A percentile compares a stretch with the other conserved stretches of the same genome.
These are phyloP conservation scores for Kwoniella dendrophila DNA, from an alignment of 768 basidiomycete species.

Conservation along the genomic window DNA sequence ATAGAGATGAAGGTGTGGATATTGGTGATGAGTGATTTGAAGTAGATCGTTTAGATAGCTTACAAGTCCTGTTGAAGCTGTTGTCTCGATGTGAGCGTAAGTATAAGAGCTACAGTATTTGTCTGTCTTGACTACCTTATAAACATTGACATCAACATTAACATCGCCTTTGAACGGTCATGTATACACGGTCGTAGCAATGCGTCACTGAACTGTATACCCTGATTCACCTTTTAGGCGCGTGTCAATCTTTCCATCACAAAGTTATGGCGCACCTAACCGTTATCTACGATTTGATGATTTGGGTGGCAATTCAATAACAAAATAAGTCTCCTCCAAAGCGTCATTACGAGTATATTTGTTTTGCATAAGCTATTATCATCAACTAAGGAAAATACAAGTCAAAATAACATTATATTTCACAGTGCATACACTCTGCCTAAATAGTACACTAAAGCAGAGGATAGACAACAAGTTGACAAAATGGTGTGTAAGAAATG, in stretches of 20 bases:
- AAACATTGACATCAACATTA: too few species aligned
- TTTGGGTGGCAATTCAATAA: constrained; percentile 2
- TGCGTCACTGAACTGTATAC: constrained; percentile 1
- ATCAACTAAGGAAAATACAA: too few species aligned
- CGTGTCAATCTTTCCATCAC: not conserved
- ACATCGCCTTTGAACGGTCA: not conserved
- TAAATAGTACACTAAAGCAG: too few species aligned
- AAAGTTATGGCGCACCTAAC: not conserved
- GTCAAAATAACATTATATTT: too few species aligned
- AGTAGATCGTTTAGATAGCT: too few species aligned
- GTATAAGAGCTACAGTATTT: too few species aligned
- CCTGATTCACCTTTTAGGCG: not conserved
- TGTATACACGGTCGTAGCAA: not conserved
- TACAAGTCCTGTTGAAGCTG: not conserved
- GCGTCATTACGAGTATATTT: too few species aligned
- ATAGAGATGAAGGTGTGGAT: not conserved
- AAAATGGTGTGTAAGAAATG: constrained; percentile 58
- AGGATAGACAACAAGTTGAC: too few species aligned
- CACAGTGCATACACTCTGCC: too few species aligned
- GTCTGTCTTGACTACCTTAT: not conserved
- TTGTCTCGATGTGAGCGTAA: too few species aligned
- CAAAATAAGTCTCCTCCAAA: not conserved
- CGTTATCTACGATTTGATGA: not conserved
- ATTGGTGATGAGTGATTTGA: not conserved
- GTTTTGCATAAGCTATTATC: too few species aligned